Conservation (phyloP, 495 filamentous ascomycete genomes). For the Xylaria castorea region DNA sequence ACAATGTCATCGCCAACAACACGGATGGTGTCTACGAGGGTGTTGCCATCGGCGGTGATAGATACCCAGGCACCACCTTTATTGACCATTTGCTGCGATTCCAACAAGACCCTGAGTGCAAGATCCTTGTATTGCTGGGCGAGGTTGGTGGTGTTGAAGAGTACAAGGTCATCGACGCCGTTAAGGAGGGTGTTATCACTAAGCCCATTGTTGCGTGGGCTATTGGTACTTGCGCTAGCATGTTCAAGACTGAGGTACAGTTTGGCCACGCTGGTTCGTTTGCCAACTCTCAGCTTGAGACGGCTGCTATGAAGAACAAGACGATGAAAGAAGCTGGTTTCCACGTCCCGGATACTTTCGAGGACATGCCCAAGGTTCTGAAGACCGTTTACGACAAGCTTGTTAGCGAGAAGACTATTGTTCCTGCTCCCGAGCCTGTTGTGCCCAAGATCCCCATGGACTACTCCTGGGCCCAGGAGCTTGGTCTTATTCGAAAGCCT, state of each 20-base stretch:
- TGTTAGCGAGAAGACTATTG: slow-evolving; percentile 81
- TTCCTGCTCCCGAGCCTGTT: slow-evolving; percentile 84
- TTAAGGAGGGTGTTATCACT: slow-evolving; percentile 90
- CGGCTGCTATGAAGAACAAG: slow-evolving; percentile 94
- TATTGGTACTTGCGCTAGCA: slow-evolving; percentile 97
- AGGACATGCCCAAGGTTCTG: slow-evolving; percentile 84
- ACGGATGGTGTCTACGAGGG: slow-evolving; percentile 99
- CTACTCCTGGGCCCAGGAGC: slow-evolving; percentile 99
- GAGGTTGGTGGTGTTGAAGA: slow-evolving; percentile 99
- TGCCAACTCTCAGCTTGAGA: slow-evolving; percentile 99
- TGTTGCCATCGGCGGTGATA: slow-evolving; percentile 98
- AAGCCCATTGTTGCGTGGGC: slow-evolving; percentile 99
- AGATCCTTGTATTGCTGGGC: slow-evolving; percentile 93
- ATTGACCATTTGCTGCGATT: slow-evolving; percentile 97
- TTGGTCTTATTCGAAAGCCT: slow-evolving; percentile 98
- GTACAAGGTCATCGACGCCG: slow-evolving; percentile 98
- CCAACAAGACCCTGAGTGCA: slow-evolving; percentile 94
- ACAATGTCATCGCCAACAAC: slow-evolving; percentile 96
- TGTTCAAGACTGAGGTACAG: slow-evolving; percentile 99
- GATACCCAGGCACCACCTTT: slow-evolving; percentile 98
- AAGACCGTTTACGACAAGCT: slow-evolving; percentile 82
- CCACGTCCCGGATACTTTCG: slow-evolving; percentile 93
- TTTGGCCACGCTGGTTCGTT: slow-evolving; percentile 99
- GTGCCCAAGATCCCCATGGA: slow-evolving; percentile 99
- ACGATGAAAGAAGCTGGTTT: slow-evolving; percentile 94